Percentiles rank a stretch among this genome's conserved stretches.
Conservation (phyloP, 2,329 filamentous ascomycete genomes). For the Lecanicillium sp. region DNA sequence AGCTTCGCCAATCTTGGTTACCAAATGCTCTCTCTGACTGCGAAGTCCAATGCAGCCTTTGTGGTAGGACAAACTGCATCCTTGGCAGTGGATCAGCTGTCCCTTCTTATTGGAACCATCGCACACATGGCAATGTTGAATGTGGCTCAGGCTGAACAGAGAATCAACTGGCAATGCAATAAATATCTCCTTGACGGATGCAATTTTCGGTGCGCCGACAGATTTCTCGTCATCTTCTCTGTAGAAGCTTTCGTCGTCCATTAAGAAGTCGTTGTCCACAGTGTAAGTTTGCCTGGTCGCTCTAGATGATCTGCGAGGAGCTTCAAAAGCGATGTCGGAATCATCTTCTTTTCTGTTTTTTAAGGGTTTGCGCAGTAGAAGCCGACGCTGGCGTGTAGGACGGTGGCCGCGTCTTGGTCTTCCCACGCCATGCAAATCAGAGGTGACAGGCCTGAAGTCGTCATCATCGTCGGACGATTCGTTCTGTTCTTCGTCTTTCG, state of each 20-base stretch:
- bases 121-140: conserved; percentile 66
- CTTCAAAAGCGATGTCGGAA: conserved; percentile 39
- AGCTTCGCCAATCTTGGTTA: conserved; percentile 72
- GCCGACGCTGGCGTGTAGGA: conserved; percentile 9
- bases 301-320: conserved; percentile 40
- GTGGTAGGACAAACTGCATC: conserved; percentile 79
- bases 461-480: conserved; percentile 17
- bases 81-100: conserved; percentile 78
- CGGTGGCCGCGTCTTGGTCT: conserved; percentile 11
- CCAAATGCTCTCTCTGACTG: conserved; percentile 70
- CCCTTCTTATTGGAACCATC: conserved; percentile 40
- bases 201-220: conserved; percentile 41
- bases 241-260: conserved; percentile 53
- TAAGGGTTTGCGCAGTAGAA: not conserved
- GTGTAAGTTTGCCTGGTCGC: conserved; percentile 33
- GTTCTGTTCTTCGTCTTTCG: too few species aligned
- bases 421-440: conserved; percentile 23
- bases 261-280: conserved; percentile 44
- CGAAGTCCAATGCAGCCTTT: conserved; percentile 73
- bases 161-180: conserved; percentile 51
- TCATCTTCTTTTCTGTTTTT: conserved; percentile 11
- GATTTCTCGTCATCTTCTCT: conserved; percentile 35
- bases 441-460: conserved; percentile 27
- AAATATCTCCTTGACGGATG: conserved; percentile 69
- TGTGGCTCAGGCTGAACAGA: conserved; percentile 64